phyloP scores from a whole-genome alignment of 2,329 filamentous ascomycete species.

The Massarina eburnea region DNA sequence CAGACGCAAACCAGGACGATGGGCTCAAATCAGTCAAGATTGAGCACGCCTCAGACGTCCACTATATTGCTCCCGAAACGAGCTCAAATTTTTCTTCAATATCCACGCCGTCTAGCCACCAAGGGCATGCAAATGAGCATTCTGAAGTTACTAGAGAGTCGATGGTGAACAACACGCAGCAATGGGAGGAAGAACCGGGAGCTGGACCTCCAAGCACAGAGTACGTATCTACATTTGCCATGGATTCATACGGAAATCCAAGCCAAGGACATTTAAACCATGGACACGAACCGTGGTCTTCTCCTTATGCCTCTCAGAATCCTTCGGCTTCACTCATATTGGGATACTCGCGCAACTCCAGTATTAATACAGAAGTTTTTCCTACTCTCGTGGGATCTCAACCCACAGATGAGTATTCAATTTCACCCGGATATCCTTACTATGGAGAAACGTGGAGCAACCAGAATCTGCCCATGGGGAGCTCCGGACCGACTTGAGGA shows the following conservation, averaged over 20 bases:
- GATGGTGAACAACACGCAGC: neutral
- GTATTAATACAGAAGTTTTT: neutral
- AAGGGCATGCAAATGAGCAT: neutral
- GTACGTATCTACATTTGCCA: conserved; percentile 8
- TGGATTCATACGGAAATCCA: neutral
- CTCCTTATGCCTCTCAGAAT: neutral
- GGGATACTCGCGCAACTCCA: neutral
- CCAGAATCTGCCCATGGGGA: neutral
- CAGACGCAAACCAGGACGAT: neutral
- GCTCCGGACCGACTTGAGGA: neutral
- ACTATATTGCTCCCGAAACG: neutral
- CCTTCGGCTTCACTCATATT: neutral
- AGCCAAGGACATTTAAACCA: neutral
- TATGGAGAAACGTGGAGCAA: neutral
- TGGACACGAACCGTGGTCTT: conserved; percentile 4
- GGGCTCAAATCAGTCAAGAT: conserved; percentile 3
- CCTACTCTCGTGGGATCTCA: neutral
- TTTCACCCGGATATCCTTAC: neutral
- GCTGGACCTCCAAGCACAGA: neutral
- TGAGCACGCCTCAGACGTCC: conserved; percentile 4
- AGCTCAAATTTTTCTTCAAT: neutral
- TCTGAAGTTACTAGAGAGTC: neutral
- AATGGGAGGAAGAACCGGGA: neutral
- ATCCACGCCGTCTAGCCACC: neutral
- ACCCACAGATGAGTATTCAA: neutral